These are phyloP conservation scores for Penicillium nordicum DNA, from an alignment of 2,329 filamentous ascomycete genomes.

Conservation along the genomic window DNA sequence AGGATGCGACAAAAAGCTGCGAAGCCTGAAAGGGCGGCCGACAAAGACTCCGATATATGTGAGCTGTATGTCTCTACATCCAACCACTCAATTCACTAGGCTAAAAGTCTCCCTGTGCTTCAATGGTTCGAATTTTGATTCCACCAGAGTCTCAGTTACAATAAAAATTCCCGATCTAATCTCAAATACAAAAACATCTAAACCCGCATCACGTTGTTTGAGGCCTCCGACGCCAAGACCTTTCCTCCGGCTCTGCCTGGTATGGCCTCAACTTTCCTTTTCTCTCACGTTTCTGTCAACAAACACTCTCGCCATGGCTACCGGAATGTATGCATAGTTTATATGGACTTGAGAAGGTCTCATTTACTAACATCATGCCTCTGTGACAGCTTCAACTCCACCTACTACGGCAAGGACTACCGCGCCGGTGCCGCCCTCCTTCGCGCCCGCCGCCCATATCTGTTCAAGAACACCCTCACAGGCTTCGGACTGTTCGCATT, in stretches of 20 bases:
- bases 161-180: background rate
- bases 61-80: background rate
- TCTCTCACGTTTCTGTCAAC: background rate
- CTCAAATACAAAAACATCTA: background rate
- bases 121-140: background rate
- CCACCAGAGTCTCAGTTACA: background rate
- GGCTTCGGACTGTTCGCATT: constrained; percentile 72
- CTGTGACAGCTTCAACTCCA: constrained; percentile 59
- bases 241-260: constrained; percentile 13
- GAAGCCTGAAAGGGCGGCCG: constrained; percentile 16
- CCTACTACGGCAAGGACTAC: constrained; percentile 89
- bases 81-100: background rate
- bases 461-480: constrained; percentile 82
- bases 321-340: constrained; percentile 22
- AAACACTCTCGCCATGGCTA: constrained; percentile 18
- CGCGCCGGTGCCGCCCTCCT: constrained; percentile 85
- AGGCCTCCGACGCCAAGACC: constrained; percentile 20
- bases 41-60: constrained; percentile 5
- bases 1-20: constrained; percentile 11
- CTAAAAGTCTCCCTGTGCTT: background rate
- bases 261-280: constrained; percentile 9
- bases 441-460: constrained; percentile 84
- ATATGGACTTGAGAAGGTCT: background rate
- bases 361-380: constrained; percentile 3
- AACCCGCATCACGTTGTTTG: constrained; percentile 4